Conservation (phyloP, 192 early-diverging fungal species). For the Coemansia asiatica region DNA sequence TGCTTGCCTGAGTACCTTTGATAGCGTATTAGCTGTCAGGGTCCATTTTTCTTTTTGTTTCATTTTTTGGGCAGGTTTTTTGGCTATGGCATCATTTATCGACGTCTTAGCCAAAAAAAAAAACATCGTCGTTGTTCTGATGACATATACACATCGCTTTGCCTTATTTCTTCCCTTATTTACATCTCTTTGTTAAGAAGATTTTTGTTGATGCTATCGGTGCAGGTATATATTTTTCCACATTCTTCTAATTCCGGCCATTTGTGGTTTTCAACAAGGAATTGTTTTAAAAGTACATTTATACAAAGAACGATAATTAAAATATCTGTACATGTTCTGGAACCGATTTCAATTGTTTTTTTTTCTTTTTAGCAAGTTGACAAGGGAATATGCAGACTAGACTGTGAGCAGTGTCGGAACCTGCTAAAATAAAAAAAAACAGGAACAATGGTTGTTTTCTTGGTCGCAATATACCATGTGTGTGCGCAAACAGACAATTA, state of each 20-base stretch:
- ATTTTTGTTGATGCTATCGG: neutral
- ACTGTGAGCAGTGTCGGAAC: neutral
- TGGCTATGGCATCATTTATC: neutral
- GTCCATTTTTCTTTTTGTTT: neutral
- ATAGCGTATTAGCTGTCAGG: constrained; percentile 1
- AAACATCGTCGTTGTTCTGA: too few relatives aligned
- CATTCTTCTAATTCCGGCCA: neutral
- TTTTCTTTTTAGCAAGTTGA: too few relatives aligned
- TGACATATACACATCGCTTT: too few relatives aligned
- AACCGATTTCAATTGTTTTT: neutral
- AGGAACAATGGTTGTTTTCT: neutral
- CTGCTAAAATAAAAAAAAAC: too few relatives aligned
- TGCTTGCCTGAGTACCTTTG: neutral
- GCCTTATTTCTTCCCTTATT: neutral
- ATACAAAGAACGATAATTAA: neutral
- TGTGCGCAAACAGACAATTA: neutral
- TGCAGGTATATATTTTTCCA: neutral
- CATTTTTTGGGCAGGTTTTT: neutral
- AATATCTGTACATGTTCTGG: neutral
- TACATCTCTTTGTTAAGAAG: neutral
- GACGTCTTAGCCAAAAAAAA: too few relatives aligned
- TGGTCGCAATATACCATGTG: neutral
- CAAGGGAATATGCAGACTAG: neutral
- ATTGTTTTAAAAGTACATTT: neutral
- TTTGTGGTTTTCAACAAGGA: neutral